A percentile compares a stretch with the other conserved stretches of the same genome.
Evolutionary conservation across 2,329 filamentous ascomycete species (phyloP).

Genomic region (Xylaria sp.): DNA sequence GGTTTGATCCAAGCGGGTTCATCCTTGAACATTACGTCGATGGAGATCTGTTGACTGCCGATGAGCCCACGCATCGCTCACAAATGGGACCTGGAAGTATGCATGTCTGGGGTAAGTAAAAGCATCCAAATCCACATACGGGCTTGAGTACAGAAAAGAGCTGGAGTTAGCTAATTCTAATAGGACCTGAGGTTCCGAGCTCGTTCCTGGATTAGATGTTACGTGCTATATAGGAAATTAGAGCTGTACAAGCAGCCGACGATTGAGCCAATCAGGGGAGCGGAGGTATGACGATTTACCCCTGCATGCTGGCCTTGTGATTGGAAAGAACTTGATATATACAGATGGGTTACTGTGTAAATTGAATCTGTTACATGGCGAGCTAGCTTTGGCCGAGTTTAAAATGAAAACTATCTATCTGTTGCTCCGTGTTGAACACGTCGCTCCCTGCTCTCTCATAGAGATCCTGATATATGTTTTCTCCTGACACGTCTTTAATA

Average conservation of each 20-base stretch:
- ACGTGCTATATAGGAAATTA: neutral
- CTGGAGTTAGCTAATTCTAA: constrained; percentile 19
- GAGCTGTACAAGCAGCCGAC: neutral
- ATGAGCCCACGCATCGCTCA: constrained; percentile 58
- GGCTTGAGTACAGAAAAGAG: neutral
- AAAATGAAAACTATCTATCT: neutral
- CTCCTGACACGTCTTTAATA: neutral
- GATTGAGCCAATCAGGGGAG: neutral
- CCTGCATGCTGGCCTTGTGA: neutral
- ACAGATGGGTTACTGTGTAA: neutral
- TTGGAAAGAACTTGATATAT: neutral
- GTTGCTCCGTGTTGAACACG: too few relatives aligned
- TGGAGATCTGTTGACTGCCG: constrained; percentile 71
- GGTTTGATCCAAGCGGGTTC: constrained; percentile 71
- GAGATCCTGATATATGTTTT: neutral
- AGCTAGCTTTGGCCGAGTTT: neutral
- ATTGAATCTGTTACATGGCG: neutral
- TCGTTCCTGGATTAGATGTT: constrained; percentile 42
- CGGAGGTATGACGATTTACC: neutral
- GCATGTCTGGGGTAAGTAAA: constrained; percentile 57
- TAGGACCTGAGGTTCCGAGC: constrained; percentile 45
- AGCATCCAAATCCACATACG: neutral
- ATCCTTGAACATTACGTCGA: constrained; percentile 79
- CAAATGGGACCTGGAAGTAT: constrained; percentile 56
- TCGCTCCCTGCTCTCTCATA: too few relatives aligned